Evolutionary conservation across 441 rosid genomes (phyloP), one percentile per base, ranked within the genome.

Genomic region (Bocquillonia castaneifolia): DNA sequence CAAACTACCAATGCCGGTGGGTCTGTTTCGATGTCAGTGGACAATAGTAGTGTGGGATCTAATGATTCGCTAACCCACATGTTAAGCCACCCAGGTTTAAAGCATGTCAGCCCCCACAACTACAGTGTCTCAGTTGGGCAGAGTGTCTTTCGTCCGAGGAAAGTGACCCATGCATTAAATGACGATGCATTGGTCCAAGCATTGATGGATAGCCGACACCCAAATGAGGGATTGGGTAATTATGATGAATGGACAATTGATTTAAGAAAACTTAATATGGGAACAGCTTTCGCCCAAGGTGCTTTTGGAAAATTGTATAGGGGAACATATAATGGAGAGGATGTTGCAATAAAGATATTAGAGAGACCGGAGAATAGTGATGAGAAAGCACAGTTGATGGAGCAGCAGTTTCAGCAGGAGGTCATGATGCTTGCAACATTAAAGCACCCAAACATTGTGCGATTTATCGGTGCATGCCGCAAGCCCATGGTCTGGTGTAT

Each of bases 321-420:
- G 82, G 98, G 98, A 39, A 89, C 96, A 60, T 93, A 91, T 70
- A 86, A 86, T 60, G 96, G 98, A 17, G 97, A 93, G 62, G 92
- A 93, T 66, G 96, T 90, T 63, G 98, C 97, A 0, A 89, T 91
- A 72, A 93, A 90, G 88, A 84, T 93, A 59, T 77, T 90, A 45
- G 97, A 91, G 84, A 91, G 96, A 82, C 97, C 96, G 2, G 91
- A 78, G 64, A 83, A 78, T 65, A 81, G 78, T 69, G 88, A 72
- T 0, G 98, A 89, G 59, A 89, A 56, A 68, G 94, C 91, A 5
- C 93, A 89, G 71, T 81, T 84, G 67, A 89, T 89, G 81, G 98
- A 93, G 63, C 98, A 93, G 80, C 98, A 93, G 76, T 93, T 93
- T 78, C 96, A 90, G 83, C 98, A 92, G 76, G 97, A 93, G 73